Evolutionary conservation across 2,329 filamentous ascomycete species (phyloP).

Genomic region (Paecilomyces sp.): DNA sequence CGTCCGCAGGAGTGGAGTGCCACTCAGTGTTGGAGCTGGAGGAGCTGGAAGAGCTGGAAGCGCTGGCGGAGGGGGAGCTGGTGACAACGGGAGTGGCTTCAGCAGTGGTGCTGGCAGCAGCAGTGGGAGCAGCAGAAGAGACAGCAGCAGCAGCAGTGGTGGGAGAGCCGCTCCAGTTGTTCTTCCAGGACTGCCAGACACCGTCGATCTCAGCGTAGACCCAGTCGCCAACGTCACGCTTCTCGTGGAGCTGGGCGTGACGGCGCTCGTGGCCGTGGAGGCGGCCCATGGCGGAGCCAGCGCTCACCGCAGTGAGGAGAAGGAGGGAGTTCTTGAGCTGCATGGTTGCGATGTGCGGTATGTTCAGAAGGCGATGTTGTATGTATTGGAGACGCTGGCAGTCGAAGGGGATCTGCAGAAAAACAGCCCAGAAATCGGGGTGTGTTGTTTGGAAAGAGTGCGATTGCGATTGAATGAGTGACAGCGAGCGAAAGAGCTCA

Average conservation of each 20-base stretch:
- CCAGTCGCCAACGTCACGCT: slow-evolving; percentile 22
- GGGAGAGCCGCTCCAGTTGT: slow-evolving; percentile 23
- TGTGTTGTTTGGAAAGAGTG: slow-evolving; percentile 5
- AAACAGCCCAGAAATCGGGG: neutral
- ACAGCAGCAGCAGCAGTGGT: slow-evolving; percentile 4
- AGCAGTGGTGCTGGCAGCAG: slow-evolving; percentile 6
- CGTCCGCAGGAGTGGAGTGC: slow-evolving; percentile 6
- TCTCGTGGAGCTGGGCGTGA: slow-evolving; percentile 21
- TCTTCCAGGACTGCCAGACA: slow-evolving; percentile 26
- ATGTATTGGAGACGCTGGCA: neutral
- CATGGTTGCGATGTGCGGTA: slow-evolving; percentile 19
- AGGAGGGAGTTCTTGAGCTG: slow-evolving; percentile 31
- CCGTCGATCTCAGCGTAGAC: slow-evolving; percentile 28
- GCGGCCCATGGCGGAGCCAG: slow-evolving; percentile 28
- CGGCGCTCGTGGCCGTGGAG: slow-evolving; percentile 32
- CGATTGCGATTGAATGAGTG: slow-evolving; percentile 5
- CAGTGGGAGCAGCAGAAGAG: slow-evolving; percentile 5
- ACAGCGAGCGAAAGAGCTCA: slow-evolving; percentile 7
- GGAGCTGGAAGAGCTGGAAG: slow-evolving; percentile 2
- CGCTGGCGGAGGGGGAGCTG: neutral
- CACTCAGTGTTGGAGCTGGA: slow-evolving; percentile 13
- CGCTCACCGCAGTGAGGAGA: slow-evolving; percentile 29
- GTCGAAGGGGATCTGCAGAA: neutral
- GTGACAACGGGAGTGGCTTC: slow-evolving; percentile 7
- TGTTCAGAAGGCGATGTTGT: slow-evolving; percentile 2